Evolutionary conservation across 768 basidiomycete genomes (phyloP), one percentile per base, ranked within the genome.

Genomic region (Leccinum imitatum): DNA sequence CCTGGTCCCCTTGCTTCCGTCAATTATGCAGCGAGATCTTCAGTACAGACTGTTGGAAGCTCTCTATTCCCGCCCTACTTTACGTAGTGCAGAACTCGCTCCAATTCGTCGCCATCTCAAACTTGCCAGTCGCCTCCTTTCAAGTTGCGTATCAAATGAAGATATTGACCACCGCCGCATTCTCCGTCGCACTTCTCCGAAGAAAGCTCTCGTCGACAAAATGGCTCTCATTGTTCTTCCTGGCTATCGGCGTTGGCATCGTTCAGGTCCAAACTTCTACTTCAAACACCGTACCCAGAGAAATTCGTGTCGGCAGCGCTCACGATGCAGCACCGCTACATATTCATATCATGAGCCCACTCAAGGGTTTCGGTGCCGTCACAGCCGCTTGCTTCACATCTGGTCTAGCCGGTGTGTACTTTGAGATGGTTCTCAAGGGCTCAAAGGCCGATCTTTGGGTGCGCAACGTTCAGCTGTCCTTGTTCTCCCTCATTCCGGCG

Each of bases 111-210:
- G 97, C 97, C 23, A 89, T 96, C 62, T 85, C 86, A 64, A 98
- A 99, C 75, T 85, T 99, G 59, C 93, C 93, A 41, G 95, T 94
- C 56, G 96, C 97, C 14, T 93, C 96, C 3, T 99, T 98, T 78
- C 96, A 98, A 73, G 94, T 98, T 63, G 92, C 91, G 9, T 96
- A 98, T 73, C 95, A 98, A 76, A 95, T 98, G 95, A 98, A 98
- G 76, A 98, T 98, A 71, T 82, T 98, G 58, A 98, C 95, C 53
- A 98, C 95, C 15, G 95, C 94, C 21, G 93, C 90, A 54, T 95
- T 95, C 73, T 93, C 91, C 48, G 93, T 96, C 57, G 75, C 84
- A 2, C 81, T 98, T 61, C 84, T 96, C 15, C 86, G 93, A 46
- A 91, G 82, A 70, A 84, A 82, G 67, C 79, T 98, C 44, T 81